Conservation (phyloP, 1,284 basidiomycete species). For the Puccinia coronata region DNA sequence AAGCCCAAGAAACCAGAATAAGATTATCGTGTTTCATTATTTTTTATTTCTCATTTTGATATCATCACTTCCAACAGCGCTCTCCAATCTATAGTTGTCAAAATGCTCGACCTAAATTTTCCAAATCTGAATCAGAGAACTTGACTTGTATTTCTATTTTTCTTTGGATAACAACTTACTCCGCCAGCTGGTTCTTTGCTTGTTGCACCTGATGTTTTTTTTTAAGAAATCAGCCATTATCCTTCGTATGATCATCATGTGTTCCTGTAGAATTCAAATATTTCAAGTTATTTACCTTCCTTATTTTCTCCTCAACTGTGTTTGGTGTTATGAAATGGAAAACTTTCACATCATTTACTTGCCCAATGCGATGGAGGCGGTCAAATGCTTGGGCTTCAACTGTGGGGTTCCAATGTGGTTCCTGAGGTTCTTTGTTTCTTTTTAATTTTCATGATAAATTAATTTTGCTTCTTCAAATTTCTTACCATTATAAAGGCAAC, state of each 20-base stretch:
- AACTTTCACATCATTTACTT: conserved; percentile 36
- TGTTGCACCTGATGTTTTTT: not conserved
- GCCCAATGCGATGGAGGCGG: conserved; percentile 57
- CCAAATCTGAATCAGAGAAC: too few relatives aligned
- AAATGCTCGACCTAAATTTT: not conserved
- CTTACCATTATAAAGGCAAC: conserved; percentile 28
- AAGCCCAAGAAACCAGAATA: not conserved
- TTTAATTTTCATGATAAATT: too few relatives aligned
- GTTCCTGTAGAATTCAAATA: not conserved
- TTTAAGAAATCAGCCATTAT: not conserved
- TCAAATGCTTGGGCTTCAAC: conserved; percentile 58
- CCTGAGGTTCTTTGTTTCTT: conserved; percentile 49
- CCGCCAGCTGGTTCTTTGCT: not conserved
- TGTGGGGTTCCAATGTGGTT: conserved; percentile 56
- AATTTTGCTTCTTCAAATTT: not conserved
- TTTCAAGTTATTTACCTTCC: not conserved
- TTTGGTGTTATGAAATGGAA: conserved; percentile 25
- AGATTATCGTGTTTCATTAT: not conserved
- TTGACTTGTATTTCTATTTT: too few relatives aligned
- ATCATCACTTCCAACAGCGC: conserved; percentile 1
- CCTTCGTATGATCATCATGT: not conserved
- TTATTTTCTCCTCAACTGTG: conserved; percentile 10
- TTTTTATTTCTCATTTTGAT: not conserved
- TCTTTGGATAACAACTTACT: conserved; percentile 3
- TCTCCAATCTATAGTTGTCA: conserved; percentile 15